These are phyloP conservation scores for Fusarium hainanense DNA, from an alignment of 2,329 filamentous ascomycete genomes.

Conservation along the genomic window DNA sequence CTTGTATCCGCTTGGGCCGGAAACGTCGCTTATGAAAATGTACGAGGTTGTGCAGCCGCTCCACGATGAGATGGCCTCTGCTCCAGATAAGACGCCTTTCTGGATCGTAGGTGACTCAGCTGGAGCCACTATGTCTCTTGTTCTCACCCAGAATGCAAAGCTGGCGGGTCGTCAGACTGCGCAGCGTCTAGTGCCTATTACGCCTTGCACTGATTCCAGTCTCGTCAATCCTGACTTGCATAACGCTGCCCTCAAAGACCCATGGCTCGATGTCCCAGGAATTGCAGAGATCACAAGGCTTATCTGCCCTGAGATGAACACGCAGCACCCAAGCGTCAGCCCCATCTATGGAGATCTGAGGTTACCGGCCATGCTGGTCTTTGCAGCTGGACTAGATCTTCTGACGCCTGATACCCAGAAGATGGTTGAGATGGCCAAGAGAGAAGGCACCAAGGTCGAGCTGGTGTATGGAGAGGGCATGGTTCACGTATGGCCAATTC, in stretches of 20 bases:
- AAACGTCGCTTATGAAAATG: constrained; percentile 47
- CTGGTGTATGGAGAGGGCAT: constrained; percentile 47
- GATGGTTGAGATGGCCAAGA: constrained; percentile 45
- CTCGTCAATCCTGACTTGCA: constrained; percentile 46
- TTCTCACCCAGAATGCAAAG: constrained; percentile 47
- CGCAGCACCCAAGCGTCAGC: constrained; percentile 45
- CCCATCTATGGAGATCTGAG: constrained; percentile 46
- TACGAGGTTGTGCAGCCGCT: constrained; percentile 49
- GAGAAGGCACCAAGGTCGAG: constrained; percentile 44
- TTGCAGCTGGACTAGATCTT: constrained; percentile 46
- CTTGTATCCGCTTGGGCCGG: constrained; percentile 50
- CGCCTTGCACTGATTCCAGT: constrained; percentile 48
- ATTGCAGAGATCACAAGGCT: constrained; percentile 43
- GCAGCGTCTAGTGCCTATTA: constrained; percentile 45
- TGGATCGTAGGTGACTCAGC: constrained; percentile 49
- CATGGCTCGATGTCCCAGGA: constrained; percentile 47
- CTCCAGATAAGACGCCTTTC: constrained; percentile 45
- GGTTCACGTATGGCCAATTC: constrained; percentile 50
- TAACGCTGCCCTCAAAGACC: constrained; percentile 40
- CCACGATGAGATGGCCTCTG: constrained; percentile 48
- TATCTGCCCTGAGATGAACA: constrained; percentile 45
- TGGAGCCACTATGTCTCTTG: constrained; percentile 48
- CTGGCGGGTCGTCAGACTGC: constrained; percentile 42
- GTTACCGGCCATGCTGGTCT: constrained; percentile 49
- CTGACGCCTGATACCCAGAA: constrained; percentile 45